Conservation (phyloP, 805 yeast species). For the Candida silvicultrix region DNA sequence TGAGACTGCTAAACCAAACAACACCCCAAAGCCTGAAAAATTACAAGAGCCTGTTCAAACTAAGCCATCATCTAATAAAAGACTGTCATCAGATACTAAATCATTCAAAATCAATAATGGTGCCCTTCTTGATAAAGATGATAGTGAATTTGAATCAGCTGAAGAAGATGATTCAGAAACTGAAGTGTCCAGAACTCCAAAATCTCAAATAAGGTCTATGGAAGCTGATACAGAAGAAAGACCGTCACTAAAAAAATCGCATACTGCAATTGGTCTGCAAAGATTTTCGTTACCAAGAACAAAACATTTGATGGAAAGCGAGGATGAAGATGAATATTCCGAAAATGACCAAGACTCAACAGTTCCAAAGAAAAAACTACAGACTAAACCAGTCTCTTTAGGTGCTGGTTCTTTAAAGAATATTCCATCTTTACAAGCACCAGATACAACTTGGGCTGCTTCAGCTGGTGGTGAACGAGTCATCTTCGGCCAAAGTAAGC, state of each 20-base stretch:
- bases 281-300: conserved; percentile 8
- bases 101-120: conserved; percentile 1
- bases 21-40: conserved; percentile 2
- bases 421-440: conserved; percentile 33
- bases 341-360: conserved; percentile 8
- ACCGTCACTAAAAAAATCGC: conserved; percentile 19
- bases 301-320: conserved; percentile 4
- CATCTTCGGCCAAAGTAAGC: conserved; percentile 22
- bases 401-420: conserved; percentile 15
- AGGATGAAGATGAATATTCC: conserved; percentile 6
- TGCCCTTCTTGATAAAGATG: neutral
- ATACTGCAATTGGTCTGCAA: conserved; percentile 23
- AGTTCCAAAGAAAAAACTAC: conserved; percentile 18
- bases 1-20: conserved; percentile 4
- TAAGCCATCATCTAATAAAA: neutral
- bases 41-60: conserved; percentile 2
- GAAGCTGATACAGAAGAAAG: conserved; percentile 8
- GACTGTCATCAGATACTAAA: conserved; percentile 5
- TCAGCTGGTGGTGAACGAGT: conserved; percentile 34
- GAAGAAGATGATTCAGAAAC: conserved; percentile 9
- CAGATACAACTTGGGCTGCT: conserved; percentile 34
- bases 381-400: conserved; percentile 8
- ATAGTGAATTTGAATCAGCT: conserved; percentile 1
- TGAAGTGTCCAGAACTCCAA: conserved; percentile 16
- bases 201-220: conserved; percentile 15